Conservation (phyloP, 192 early-diverging fungal genomes). For the Backusella australiensis region DNA sequence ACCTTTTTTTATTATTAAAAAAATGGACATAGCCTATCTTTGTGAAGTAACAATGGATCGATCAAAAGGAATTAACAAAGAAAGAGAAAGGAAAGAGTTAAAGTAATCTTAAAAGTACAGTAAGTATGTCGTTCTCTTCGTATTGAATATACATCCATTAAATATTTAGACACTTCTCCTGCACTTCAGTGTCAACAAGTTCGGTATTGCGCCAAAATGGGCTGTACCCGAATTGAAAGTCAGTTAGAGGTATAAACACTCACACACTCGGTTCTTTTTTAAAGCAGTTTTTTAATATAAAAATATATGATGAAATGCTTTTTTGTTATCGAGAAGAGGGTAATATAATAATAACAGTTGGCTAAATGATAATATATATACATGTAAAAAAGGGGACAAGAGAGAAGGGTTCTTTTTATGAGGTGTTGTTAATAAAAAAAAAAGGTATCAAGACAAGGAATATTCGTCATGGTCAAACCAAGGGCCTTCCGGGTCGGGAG, state of each 20-base stretch:
- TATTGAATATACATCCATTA: too few relatives aligned
- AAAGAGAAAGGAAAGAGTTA: too few relatives aligned
- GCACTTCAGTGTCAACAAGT: too few relatives aligned
- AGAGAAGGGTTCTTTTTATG: not conserved
- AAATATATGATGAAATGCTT: not conserved
- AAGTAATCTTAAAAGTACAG: too few relatives aligned
- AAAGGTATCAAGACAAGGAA: not conserved
- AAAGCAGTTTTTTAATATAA: not conserved
- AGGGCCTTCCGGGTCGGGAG: conserved; percentile 13
- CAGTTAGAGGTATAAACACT: not conserved
- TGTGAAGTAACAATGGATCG: too few relatives aligned
- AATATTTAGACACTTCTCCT: too few relatives aligned
- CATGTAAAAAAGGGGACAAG: not conserved
- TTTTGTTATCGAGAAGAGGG: not conserved
- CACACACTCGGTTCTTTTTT: not conserved
- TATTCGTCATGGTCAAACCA: conserved; percentile 18
- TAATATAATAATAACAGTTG: not conserved
- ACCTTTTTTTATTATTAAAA: too few relatives aligned
- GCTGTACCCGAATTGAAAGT: not conserved
- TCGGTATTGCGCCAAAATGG: too few relatives aligned
- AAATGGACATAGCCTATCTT: too few relatives aligned
- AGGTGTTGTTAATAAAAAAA: not conserved
- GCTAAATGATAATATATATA: not conserved
- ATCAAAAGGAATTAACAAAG: too few relatives aligned
- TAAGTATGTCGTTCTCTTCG: too few relatives aligned